A percentile compares a stretch with the other conserved stretches of the same genome.
phyloP scores from a whole-genome alignment of 441 rosid species.

The Eruca vesicaria region DNA sequence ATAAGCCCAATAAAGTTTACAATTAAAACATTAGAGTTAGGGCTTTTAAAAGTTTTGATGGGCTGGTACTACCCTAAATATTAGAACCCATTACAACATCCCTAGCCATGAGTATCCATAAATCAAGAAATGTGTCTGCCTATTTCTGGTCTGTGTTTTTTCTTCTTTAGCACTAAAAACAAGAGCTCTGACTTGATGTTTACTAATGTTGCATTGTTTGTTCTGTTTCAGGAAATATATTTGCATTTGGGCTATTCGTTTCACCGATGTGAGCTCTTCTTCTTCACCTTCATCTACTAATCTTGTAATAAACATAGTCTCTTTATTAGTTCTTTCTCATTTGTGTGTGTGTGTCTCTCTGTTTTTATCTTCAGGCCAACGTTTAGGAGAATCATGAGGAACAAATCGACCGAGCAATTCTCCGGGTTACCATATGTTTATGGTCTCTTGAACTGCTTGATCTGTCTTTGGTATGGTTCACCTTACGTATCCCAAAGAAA shows the following conservation, averaged over 20 bases:
- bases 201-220: not conserved
- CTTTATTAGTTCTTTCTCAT: not conserved
- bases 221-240: slow-evolving; percentile 57
- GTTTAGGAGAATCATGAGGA: slow-evolving; percentile 70
- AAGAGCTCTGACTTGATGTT: not conserved
- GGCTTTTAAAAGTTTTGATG: too few species aligned
- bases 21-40: too few species aligned
- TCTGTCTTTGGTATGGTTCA: slow-evolving; percentile 68
- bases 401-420: slow-evolving; percentile 61
- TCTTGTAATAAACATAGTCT: too few species aligned
- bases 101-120: slow-evolving; percentile 12
- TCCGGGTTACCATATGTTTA: slow-evolving; percentile 74
- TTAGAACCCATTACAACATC: too few species aligned
- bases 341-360: not conserved
- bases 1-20: too few species aligned
- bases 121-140: not conserved
- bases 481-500: slow-evolving; percentile 57
- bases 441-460: slow-evolving; percentile 68
- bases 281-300: not conserved
- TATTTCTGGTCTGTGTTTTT: not conserved
- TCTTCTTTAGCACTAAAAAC: not conserved
- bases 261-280: slow-evolving; percentile 63
- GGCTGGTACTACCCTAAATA: too few species aligned
- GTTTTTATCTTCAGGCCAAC: slow-evolving; percentile 56
- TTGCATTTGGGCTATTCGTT: slow-evolving; percentile 65